These are phyloP conservation scores for Apiotrichum porosum DNA, from an alignment of 1,284 basidiomycete species.

Conservation along the genomic window DNA sequence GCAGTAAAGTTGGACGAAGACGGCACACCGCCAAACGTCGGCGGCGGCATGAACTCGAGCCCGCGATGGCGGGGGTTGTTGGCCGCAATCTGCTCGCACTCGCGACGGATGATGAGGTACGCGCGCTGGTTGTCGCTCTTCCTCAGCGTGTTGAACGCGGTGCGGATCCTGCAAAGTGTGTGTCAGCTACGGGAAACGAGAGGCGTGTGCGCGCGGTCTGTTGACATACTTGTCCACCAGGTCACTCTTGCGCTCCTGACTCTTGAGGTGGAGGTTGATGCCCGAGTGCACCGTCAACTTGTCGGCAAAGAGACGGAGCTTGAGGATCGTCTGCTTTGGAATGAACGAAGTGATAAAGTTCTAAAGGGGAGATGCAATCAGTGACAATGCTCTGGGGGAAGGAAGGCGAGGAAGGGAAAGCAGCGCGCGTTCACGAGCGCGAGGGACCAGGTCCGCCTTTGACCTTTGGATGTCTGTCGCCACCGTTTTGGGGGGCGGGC, in stretches of 20 bases:
- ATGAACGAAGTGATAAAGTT: conserved; percentile 29
- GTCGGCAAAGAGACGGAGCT: conserved; percentile 25
- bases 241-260: conserved; percentile 34
- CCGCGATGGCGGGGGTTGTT: not conserved
- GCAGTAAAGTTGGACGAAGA: not conserved
- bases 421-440: no score
- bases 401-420: no score
- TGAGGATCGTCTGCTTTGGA: conserved; percentile 29
- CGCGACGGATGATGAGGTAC: conserved; percentile 19
- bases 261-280: conserved; percentile 22
- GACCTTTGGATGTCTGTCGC: no score
- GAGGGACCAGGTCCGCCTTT: no score
- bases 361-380: no score
- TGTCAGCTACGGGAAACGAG: no score
- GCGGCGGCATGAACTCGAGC: conserved; percentile 2
- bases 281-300: conserved; percentile 15
- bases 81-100: conserved; percentile 19
- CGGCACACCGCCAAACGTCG: conserved; percentile 21
- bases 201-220: not conserved
- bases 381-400: no score
- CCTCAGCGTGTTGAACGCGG: conserved; percentile 25
- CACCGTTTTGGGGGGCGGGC: no score
- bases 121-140: conserved; percentile 9
- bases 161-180: conserved; percentile 16
- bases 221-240: conserved; percentile 30